phyloP scores from a whole-genome alignment of 2,329 filamentous ascomycete genomes.

The Alternaria sp. region DNA sequence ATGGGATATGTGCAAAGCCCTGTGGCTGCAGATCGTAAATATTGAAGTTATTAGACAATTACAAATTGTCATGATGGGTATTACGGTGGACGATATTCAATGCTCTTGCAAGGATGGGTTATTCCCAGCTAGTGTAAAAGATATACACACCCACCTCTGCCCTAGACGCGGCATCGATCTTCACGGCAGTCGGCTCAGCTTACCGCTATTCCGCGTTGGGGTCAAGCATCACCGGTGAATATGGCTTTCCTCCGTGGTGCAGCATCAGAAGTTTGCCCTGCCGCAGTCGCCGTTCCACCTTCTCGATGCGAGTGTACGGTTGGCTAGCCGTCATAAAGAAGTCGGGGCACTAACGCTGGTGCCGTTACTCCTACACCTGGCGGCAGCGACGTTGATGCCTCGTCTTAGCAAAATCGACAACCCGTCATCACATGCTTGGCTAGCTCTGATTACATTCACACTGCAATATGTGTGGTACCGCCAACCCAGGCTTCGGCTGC shows the following conservation, averaged over 20 bases:
- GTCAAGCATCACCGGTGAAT: conserved; percentile 22
- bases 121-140: conserved; percentile 33
- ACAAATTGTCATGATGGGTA: conserved; percentile 22
- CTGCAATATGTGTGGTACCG: conserved; percentile 32
- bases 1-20: conserved; percentile 6
- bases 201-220: conserved; percentile 44
- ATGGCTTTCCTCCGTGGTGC: conserved; percentile 9
- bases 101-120: conserved; percentile 21
- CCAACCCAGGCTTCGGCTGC: conserved; percentile 39
- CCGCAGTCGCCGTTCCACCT: conserved; percentile 19
- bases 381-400: conserved; percentile 2
- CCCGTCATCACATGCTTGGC: conserved; percentile 8
- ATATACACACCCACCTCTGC: conserved; percentile 28
- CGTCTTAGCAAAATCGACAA: neutral
- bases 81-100: conserved; percentile 18
- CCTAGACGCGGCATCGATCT: conserved; percentile 30
- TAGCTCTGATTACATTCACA: conserved; percentile 1
- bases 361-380: neutral
- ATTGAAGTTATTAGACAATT: conserved; percentile 17
- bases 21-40: conserved; percentile 12
- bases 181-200: conserved; percentile 35
- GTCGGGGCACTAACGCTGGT: conserved; percentile 15
- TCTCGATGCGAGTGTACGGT: conserved; percentile 13
- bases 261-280: conserved; percentile 14
- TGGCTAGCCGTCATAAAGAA: conserved; percentile 9